These are phyloP conservation scores for Cenchrus purpureus DNA, from an alignment of 176 grass and related monocot species.

Conservation along the genomic window DNA sequence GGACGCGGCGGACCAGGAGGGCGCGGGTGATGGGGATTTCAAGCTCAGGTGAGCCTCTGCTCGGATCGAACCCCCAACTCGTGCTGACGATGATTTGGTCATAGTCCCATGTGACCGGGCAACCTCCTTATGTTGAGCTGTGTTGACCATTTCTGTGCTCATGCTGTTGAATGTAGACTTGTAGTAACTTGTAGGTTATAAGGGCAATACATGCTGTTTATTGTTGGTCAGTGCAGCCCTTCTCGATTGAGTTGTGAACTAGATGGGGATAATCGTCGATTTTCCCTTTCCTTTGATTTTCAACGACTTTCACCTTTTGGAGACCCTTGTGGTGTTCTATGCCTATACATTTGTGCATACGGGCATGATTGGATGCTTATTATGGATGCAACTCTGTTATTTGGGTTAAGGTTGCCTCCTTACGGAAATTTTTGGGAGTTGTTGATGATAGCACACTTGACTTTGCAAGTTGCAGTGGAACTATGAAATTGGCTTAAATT, in stretches of 20 bases:
- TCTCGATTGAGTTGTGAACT: background rate
- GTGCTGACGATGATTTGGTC: background rate
- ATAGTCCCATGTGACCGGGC: background rate
- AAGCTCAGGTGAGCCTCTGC: conserved; percentile 58
- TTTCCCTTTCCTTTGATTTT: background rate
- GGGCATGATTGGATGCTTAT: background rate
- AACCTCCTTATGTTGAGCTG: background rate
- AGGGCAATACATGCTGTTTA: too few species aligned
- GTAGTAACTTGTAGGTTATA: background rate
- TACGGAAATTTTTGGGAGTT: background rate
- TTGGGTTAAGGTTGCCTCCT: background rate
- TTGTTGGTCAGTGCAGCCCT: background rate
- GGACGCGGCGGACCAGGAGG: conserved; percentile 25
- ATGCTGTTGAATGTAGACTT: background rate
- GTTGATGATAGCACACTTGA: background rate
- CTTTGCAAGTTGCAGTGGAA: background rate
- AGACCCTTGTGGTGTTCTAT: background rate
- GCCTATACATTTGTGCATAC: background rate
- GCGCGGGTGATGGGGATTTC: conserved; percentile 41
- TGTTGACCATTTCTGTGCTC: background rate
- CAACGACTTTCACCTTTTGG: background rate
- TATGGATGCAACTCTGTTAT: background rate
- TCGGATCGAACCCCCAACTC: background rate
- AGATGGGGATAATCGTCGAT: background rate
- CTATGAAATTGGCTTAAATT: background rate